These are phyloP conservation scores for Solanum chacoense DNA, from an alignment of 305 asterid species.

Conservation along the genomic window DNA sequence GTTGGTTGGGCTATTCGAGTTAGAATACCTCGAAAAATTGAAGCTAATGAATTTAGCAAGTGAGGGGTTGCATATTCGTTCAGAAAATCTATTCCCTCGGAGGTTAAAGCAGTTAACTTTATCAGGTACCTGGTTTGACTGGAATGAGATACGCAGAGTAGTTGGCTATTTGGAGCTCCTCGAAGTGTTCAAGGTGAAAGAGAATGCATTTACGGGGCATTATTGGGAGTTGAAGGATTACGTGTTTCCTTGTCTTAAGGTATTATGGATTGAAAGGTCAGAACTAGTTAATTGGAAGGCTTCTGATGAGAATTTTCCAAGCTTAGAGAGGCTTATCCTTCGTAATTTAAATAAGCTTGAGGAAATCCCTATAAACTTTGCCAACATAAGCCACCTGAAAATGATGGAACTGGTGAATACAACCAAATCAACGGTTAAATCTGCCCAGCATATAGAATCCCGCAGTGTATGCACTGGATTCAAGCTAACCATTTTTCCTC, in stretches of 20 bases:
- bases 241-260: slow-evolving; percentile 23
- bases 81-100: slow-evolving; percentile 16
- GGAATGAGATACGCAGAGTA: slow-evolving; percentile 21
- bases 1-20: not conserved
- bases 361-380: not conserved
- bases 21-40: slow-evolving; percentile 30
- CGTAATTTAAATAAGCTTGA: not conserved
- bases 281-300: slow-evolving; percentile 29
- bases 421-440: not conserved
- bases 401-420: not conserved
- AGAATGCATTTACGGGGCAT: slow-evolving; percentile 34
- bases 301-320: slow-evolving; percentile 19
- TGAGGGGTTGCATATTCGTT: slow-evolving; percentile 13
- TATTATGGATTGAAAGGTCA: slow-evolving; percentile 20
- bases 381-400: not conserved
- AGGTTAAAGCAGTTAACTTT: slow-evolving; percentile 20
- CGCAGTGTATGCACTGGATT: not conserved
- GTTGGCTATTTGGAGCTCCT: slow-evolving; percentile 26
- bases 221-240: slow-evolving; percentile 15
- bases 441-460: not conserved
- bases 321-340: slow-evolving; percentile 19
- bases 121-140: slow-evolving; percentile 18
- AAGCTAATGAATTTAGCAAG: slow-evolving; percentile 16
- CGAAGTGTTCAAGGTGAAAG: slow-evolving; percentile 43
- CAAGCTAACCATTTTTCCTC: not conserved